These are phyloP conservation scores for Pichia sp. DNA, from an alignment of 1,139 yeast species.

Conservation along the genomic window DNA sequence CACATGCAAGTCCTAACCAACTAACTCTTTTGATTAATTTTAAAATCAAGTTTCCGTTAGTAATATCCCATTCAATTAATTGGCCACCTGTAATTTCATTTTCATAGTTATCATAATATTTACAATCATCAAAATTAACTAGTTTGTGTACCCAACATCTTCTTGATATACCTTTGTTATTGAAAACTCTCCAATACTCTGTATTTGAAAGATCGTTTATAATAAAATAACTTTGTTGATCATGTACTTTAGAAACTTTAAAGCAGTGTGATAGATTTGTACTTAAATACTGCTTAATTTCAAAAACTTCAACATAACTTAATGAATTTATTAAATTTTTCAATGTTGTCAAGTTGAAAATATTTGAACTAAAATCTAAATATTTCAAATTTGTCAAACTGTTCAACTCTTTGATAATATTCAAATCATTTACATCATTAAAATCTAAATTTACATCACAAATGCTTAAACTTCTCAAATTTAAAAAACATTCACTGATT, in stretches of 20 bases:
- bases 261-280: conserved; percentile 18
- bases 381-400: conserved; percentile 8
- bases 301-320: conserved; percentile 10
- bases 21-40: conserved; percentile 50
- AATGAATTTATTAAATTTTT: conserved; percentile 3
- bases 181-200: conserved; percentile 43
- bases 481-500: conserved; percentile 48
- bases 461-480: conserved; percentile 48
- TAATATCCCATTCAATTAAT: conserved; percentile 46
- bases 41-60: conserved; percentile 59
- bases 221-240: neutral
- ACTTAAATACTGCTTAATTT: conserved; percentile 10
- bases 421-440: conserved; percentile 5
- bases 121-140: conserved; percentile 7
- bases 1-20: conserved; percentile 56
- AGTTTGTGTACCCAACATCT: conserved; percentile 59
- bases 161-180: conserved; percentile 61
- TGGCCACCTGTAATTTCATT: conserved; percentile 18
- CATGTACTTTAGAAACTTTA: conserved; percentile 11
- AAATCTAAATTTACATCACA: conserved; percentile 24
- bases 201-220: neutral
- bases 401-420: conserved; percentile 3
- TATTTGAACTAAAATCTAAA: conserved; percentile 12
- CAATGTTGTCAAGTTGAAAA: conserved; percentile 6
- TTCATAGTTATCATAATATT: conserved; percentile 24